Conservation (phyloP, 2,329 filamentous ascomycete species). For the Colletotrichum cuscutae region DNA sequence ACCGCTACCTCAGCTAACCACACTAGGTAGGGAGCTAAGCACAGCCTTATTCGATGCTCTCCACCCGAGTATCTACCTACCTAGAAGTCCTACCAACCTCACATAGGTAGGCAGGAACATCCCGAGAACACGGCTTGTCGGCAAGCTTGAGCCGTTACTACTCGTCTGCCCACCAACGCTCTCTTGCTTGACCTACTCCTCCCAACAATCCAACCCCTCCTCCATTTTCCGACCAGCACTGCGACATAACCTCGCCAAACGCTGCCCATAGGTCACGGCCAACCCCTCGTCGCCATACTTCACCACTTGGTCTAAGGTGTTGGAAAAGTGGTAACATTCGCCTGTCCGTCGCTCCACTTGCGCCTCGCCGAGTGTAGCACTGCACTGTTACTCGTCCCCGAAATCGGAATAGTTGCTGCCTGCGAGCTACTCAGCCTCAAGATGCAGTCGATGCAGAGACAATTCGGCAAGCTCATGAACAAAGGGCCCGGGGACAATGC, state of each 20-base stretch:
- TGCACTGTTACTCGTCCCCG: neutral
- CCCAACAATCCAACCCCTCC: neutral
- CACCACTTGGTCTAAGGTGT: neutral
- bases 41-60: neutral
- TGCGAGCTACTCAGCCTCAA: slow-evolving; percentile 38
- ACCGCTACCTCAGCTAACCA: neutral
- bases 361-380: neutral
- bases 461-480: slow-evolving; percentile 78
- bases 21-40: neutral
- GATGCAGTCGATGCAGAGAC: slow-evolving; percentile 79
- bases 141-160: neutral
- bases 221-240: neutral
- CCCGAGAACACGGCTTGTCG: neutral
- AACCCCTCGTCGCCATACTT: neutral
- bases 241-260: neutral
- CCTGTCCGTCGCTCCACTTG: neutral
- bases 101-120: neutral
- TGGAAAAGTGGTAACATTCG: neutral
- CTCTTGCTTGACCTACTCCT: neutral
- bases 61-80: neutral
- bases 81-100: neutral
- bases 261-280: neutral
- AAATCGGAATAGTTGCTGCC: neutral
- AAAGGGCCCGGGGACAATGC: slow-evolving; percentile 78
- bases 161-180: neutral